Conservation (phyloP, 192 early-diverging fungal genomes). For the Linnemannia schmuckeri region DNA sequence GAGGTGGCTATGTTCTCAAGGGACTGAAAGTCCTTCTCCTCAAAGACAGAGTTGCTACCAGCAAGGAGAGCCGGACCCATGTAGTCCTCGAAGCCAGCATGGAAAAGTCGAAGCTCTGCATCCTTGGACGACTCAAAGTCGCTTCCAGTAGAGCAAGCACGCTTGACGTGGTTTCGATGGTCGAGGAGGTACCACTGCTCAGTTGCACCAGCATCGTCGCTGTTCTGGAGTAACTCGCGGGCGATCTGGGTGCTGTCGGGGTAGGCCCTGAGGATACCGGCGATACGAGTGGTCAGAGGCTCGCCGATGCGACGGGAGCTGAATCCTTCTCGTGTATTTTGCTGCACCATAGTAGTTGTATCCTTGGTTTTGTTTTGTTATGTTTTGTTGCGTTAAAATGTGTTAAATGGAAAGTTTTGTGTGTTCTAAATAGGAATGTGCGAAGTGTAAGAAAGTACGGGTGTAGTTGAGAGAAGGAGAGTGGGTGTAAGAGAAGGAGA, state of each 20-base stretch:
- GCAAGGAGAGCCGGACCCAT: slow-evolving; percentile 30
- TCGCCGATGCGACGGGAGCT: slow-evolving; percentile 14
- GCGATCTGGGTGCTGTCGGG: slow-evolving; percentile 53
- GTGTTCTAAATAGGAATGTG: too few relatives aligned
- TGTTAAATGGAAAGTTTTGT: too few relatives aligned
- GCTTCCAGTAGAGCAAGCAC: neutral
- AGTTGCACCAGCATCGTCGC: slow-evolving; percentile 1
- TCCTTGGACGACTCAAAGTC: neutral
- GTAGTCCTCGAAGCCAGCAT: slow-evolving; percentile 10
- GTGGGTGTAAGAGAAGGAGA: too few relatives aligned
- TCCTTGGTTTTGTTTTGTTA: neutral
- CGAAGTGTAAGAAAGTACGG: too few relatives aligned
- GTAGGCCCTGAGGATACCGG: slow-evolving; percentile 42
- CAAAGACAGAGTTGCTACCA: slow-evolving; percentile 18
- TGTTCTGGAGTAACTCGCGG: slow-evolving; percentile 33
- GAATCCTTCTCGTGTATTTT: neutral
- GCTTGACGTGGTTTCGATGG: slow-evolving; percentile 9
- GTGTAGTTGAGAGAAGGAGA: too few relatives aligned
- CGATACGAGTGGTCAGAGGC: slow-evolving; percentile 31
- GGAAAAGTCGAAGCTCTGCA: neutral
- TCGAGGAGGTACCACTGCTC: slow-evolving; percentile 32
- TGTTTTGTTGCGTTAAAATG: neutral
- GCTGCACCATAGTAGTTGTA: neutral
- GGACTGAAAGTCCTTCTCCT: slow-evolving; percentile 19
- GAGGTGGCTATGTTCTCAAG: slow-evolving; percentile 8